Evolutionary conservation across 306 rosid genomes (phyloP), one percentile per base, ranked within the genome.

Genomic region (Cyamopsis tetragonoloba): DNA sequence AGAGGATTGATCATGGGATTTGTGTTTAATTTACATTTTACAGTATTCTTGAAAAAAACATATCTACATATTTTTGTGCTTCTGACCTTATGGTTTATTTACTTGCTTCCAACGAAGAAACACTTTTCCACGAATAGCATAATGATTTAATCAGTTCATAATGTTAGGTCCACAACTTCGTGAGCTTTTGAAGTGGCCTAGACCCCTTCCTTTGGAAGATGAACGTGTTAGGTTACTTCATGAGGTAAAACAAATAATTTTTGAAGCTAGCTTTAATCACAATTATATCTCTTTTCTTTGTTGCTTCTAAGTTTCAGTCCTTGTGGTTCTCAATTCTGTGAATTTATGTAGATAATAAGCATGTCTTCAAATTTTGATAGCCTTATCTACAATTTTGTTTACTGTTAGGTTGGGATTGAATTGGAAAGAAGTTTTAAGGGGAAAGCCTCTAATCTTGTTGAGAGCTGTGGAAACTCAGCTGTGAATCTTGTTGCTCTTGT

Each of bases 171-270:
- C 88, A 35, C 81, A 88, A 41, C 70, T 93, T 2, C 93, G 95
- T 5, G 87, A 86, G 77, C 84, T 93, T 75, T 80, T 89, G 76
- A 75, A 71, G 72, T 93, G 97, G 97, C 97, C 97, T 35, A 86
- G 98, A 74, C 88, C 96, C 39, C 91, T 93, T 78, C 98, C 98
- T 67, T 78, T 93, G 82, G 98, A 93, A 82, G 98, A 88, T 5
- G 98, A 93, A 73, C 87, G 98, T 26, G 89, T 88, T 72, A 79
- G 98, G 48, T 82, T 93, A 84, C 83, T 93, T 44, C 98, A 81
- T 10, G 98, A 93, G 98, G 98, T 93, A 76, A 65, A 22, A 19
- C 39, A 51, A 20, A 19, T 59, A 9, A 23, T 43, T 65, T 3
- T 17, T 4, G 37, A 60, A 67, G 19, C 38, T 58, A 35, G 23